Evolutionary conservation across 805 yeast species (phyloP), one percentile per base, ranked within the genome.

Genomic region (Candida parachauliodes): DNA sequence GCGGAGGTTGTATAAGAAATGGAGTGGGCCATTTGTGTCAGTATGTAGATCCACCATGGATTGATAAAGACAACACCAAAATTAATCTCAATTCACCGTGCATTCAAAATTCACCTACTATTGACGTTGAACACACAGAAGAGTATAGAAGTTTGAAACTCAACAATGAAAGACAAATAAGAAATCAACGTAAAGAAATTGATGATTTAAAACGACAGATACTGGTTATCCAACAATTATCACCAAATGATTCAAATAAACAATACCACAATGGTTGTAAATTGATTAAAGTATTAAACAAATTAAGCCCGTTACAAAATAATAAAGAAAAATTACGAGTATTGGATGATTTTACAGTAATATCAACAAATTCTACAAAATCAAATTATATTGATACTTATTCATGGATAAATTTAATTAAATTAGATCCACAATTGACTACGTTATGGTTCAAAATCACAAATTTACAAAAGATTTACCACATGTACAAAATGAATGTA

Each of bases 21-120:
- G 65, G 65, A 10, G 72, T 65, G 19, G 55, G 58, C 15, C 70
- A 66, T 45, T 42, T 61, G 17, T 68, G 74, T 40, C 60, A 59
- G 29, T 68, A 66, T 40, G 33, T 60, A 18, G 72, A 65, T 32
- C 74, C 74, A 0, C 52, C 46, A 16, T 68, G 74, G 74, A 46
- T 57, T 9, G 49, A 25, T 20, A 39, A 21, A 24, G 20, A 29
- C 8, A 14, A 27, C 14, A 6, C 8, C 9, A 15, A 9, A 18
- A 8, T 23, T 20, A 25, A 23, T 9, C 15, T 16, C 3, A 16
- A 3, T 8, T 12, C 38, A 5, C 32, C 38, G n/a, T 17, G 33
- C 12, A 25, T 27, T 9, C 15, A 17, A 6, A 16, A 3, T 8
- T 12, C 38, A 5, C 32, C 38, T 12, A n/a, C n/a, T n/a, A 19